Evolutionary conservation across 371 early-diverging fungal genomes (phyloP).

Genomic region (Batkoa obscura): DNA sequence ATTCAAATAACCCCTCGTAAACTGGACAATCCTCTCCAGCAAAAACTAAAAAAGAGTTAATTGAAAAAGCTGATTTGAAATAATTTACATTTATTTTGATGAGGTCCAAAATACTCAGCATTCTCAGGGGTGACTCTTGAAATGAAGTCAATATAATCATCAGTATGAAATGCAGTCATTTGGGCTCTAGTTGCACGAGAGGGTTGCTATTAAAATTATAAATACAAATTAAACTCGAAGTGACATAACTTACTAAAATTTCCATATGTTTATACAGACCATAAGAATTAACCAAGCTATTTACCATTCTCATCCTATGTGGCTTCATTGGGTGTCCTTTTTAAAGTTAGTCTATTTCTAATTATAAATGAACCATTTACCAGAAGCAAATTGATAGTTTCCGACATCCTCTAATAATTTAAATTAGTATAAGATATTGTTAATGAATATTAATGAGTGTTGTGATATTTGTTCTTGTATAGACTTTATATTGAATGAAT

Average conservation of each 20-base stretch:
- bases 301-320: constrained; percentile 93
- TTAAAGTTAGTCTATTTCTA: background rate
- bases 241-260: constrained; percentile 35
- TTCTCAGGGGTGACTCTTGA: constrained; percentile 82
- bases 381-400: constrained; percentile 73
- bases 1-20: constrained; percentile 94
- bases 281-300: constrained; percentile 91
- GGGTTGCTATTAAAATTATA: constrained; percentile 34
- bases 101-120: constrained; percentile 55
- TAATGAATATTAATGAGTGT: background rate
- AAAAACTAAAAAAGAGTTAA: background rate
- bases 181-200: constrained; percentile 75
- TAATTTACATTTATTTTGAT: constrained; percentile 58
- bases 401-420: constrained; percentile 51
- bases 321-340: constrained; percentile 98
- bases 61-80: background rate
- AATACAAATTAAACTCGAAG: background rate
- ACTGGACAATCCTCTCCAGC: constrained; percentile 96
- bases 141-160: constrained; percentile 98
- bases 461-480: background rate
- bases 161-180: constrained; percentile 97
- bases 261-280: constrained; percentile 91
- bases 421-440: background rate
- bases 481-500: background rate
- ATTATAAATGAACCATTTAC: constrained; percentile 13